Evolutionary conservation across 2,329 filamentous ascomycete species (phyloP).

Genomic region (Aspergillus sp.): DNA sequence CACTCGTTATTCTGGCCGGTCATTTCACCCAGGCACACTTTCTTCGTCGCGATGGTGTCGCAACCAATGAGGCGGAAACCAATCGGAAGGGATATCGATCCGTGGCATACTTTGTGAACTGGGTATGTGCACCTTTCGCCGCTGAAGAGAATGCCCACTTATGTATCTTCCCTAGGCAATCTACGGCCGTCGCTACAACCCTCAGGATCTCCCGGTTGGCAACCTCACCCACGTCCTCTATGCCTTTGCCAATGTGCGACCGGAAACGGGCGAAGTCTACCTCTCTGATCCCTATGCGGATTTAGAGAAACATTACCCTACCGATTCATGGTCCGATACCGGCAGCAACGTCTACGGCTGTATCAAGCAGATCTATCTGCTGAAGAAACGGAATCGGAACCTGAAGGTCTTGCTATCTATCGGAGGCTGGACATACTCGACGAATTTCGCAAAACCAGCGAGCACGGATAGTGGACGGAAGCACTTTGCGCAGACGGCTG

Average conservation of each 20-base stretch:
- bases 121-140: too few species aligned
- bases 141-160: too few species aligned
- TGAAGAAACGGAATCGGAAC: conserved; percentile 73
- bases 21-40: too few species aligned
- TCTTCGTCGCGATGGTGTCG: too few species aligned
- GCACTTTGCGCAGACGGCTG: conserved; percentile 68
- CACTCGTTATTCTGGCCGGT: too few species aligned
- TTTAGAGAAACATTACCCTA: conserved; percentile 64
- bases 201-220: conserved; percentile 75
- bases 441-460: conserved; percentile 72
- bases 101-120: too few species aligned
- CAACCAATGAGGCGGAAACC: too few species aligned
- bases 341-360: conserved; percentile 75
- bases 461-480: conserved; percentile 61
- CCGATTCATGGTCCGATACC: conserved; percentile 65
- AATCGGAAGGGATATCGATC: too few species aligned
- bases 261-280: conserved; percentile 70
- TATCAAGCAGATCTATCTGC: conserved; percentile 71
- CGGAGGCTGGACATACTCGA: conserved; percentile 77
- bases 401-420: conserved; percentile 79
- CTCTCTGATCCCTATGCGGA: conserved; percentile 70
- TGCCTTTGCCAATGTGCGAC: conserved; percentile 79
- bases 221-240: conserved; percentile 89
- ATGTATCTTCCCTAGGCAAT: too few species aligned
- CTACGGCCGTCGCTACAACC: conserved; percentile 69